Percentiles rank a stretch among this genome's conserved stretches.
Evolutionary conservation across 192 early-diverging fungal genomes (phyloP).

Genomic region (Chytriomyces sp.): DNA sequence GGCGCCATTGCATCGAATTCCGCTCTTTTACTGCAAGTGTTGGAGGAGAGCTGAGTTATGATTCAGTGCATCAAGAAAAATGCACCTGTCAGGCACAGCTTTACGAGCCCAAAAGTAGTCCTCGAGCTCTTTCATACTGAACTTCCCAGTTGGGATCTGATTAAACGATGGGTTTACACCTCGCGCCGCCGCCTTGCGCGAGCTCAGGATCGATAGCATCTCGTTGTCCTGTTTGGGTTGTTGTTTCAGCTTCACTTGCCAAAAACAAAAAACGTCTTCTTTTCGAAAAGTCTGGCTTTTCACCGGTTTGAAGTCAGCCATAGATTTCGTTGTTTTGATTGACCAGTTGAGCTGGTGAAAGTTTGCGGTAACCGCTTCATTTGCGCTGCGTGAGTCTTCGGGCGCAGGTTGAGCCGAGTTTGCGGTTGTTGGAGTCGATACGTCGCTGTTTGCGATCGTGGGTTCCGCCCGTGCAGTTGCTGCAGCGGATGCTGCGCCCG

Average conservation of each 20-base stretch:
- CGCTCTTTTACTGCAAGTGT: background rate
- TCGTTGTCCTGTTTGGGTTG: background rate
- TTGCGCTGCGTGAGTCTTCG: background rate
- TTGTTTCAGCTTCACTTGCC: no score
- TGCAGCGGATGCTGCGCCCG: background rate
- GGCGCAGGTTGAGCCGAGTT: background rate
- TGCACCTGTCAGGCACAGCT: background rate
- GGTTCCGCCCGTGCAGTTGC: background rate
- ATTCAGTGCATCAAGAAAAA: background rate
- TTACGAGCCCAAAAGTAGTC: slow-evolving; percentile 12
- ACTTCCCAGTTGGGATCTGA: background rate
- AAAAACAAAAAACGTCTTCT: no score
- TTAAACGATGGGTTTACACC: background rate
- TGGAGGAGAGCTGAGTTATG: background rate
- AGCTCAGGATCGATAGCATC: slow-evolving; percentile 19
- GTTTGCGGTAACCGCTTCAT: slow-evolving; percentile 1
- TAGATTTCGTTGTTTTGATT: slow-evolving; percentile 7
- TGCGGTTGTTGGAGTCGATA: background rate
- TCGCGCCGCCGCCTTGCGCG: background rate
- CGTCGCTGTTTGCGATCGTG: background rate
- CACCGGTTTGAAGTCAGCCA: slow-evolving; percentile 6
- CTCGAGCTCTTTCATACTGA: background rate
- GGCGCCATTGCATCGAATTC: slow-evolving; percentile 3
- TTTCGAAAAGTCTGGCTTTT: background rate
- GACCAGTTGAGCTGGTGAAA: slow-evolving; percentile 18